phyloP scores from a whole-genome alignment of 345 rosid species.

The Corchorus capsularis region DNA sequence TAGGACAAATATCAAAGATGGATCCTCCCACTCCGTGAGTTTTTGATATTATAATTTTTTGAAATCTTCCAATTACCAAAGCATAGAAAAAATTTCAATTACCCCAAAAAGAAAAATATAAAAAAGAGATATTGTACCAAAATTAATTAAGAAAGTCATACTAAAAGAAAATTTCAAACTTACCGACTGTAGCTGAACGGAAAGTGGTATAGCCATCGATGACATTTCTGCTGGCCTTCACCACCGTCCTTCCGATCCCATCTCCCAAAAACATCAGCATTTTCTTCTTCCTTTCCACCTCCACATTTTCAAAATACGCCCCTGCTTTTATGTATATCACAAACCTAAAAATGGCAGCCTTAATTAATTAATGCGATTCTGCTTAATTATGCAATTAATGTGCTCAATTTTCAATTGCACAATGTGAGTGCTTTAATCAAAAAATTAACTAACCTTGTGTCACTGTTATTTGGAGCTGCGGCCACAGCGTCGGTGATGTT shows the following conservation, averaged over 20 bases:
- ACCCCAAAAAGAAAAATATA: too few species aligned
- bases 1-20: not conserved
- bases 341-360: conserved; percentile 41
- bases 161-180: conserved; percentile 24
- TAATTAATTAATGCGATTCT: not conserved
- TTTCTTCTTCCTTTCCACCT: conserved; percentile 57
- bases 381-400: not conserved
- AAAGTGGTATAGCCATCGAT: conserved; percentile 80
- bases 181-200: conserved; percentile 89
- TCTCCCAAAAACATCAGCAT: conserved; percentile 80
- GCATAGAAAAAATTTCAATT: too few species aligned
- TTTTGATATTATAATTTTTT: too few species aligned
- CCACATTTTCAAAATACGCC: conserved; percentile 72
- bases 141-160: not conserved
- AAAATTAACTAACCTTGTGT: conserved; percentile 46
- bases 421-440: not conserved
- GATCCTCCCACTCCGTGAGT: not conserved
- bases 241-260: conserved; percentile 74
- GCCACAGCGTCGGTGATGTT: conserved; percentile 64
- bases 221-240: conserved; percentile 58
- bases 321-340: conserved; percentile 81
- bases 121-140: too few species aligned
- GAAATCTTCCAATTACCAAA: too few species aligned
- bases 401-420: not conserved
- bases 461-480: conserved; percentile 70